Evolutionary conservation across 768 basidiomycete genomes (phyloP).

Genomic region (Basidioascus undulatus): DNA sequence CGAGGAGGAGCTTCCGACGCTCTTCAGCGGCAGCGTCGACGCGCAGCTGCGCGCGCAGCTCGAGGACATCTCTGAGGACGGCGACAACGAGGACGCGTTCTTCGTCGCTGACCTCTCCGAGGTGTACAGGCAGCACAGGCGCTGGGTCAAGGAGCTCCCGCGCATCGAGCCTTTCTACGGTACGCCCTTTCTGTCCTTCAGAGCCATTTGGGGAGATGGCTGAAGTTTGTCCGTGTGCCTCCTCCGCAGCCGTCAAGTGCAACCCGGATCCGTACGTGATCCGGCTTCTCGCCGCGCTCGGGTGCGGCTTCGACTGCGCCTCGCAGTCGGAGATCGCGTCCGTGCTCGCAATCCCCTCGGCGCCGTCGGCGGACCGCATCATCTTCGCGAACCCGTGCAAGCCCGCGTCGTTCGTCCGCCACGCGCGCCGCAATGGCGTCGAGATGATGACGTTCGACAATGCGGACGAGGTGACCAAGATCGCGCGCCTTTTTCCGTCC

Average conservation of each 20-base stretch:
- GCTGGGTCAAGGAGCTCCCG: constrained; percentile 58
- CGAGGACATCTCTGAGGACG: no score
- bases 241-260: constrained; percentile 62
- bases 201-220: constrained; percentile 6
- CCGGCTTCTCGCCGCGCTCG: constrained; percentile 66
- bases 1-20: no score
- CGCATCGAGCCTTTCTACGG: constrained; percentile 88
- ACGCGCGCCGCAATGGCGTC: constrained; percentile 53
- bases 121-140: constrained; percentile 59
- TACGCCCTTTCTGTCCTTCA: constrained; percentile 20
- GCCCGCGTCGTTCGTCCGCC: constrained; percentile 72
- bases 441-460: constrained; percentile 98
- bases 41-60: no score
- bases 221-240: constrained; percentile 5
- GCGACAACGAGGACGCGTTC: constrained; percentile 74
- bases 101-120: constrained; percentile 83
- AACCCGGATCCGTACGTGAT: constrained; percentile 93
- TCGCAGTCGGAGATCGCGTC: constrained; percentile 76
- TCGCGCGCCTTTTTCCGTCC: constrained; percentile 48
- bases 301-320: constrained; percentile 90
- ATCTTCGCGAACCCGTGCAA: constrained; percentile 99
- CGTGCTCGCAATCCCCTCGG: constrained; percentile 37
- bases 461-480: constrained; percentile 81
- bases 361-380: constrained; percentile 50
- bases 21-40: no score